A percentile compares a stretch with the other conserved stretches of the same genome.
phyloP scores from a whole-genome alignment of 495 filamentous ascomycete genomes.

The Penicillium lagena region DNA sequence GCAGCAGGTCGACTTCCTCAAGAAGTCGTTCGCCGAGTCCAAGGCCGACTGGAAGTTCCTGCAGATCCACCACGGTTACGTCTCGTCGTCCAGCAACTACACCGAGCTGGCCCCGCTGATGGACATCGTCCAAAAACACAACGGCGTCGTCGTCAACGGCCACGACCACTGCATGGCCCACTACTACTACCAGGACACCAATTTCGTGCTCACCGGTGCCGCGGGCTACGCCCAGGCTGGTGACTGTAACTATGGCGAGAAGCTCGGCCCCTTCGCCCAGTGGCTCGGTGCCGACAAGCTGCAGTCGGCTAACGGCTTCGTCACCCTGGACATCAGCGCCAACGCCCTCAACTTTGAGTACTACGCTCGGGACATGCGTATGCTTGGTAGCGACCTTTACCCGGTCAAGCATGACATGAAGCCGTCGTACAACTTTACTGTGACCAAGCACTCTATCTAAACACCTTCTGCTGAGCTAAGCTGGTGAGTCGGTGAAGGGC shows the following conservation, averaged over 20 bases:
- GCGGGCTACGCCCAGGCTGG: constrained; percentile 13
- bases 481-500: no score
- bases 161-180: constrained; percentile 19
- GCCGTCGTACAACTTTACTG: constrained; percentile 12
- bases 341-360: constrained; percentile 17
- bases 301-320: constrained; percentile 15
- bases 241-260: constrained; percentile 17
- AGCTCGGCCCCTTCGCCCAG: constrained; percentile 12
- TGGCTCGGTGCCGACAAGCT: constrained; percentile 13
- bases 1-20: constrained; percentile 11
- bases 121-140: constrained; percentile 11
- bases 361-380: constrained; percentile 9
- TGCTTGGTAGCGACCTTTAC: constrained; percentile 9
- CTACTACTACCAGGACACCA: constrained; percentile 12
- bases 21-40: constrained; percentile 9
- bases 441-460: constrained; percentile 7
- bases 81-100: constrained; percentile 12
- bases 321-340: constrained; percentile 16
- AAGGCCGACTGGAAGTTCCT: constrained; percentile 15
- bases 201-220: constrained; percentile 16
- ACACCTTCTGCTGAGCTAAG: no score
- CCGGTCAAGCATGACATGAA: constrained; percentile 12
- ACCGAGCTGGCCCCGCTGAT: constrained; percentile 14
- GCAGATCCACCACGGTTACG: constrained; percentile 15
- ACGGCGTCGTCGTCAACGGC: constrained; percentile 14